These are phyloP conservation scores for Canna indica DNA, from an alignment of 176 grass and related monocot species.

Conservation along the genomic window DNA sequence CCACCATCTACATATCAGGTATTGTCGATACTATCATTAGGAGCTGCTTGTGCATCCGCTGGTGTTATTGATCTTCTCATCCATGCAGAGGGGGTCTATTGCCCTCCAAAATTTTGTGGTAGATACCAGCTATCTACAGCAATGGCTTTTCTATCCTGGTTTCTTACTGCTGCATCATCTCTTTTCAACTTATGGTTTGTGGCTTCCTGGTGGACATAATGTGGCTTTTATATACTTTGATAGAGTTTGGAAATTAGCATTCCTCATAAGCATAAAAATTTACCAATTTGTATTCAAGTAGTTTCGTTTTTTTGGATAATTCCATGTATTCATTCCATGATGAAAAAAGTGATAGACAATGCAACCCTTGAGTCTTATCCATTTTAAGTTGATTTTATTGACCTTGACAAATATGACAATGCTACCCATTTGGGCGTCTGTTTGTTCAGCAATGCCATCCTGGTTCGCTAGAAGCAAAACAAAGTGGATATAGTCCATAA, in stretches of 20 bases:
- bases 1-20: constrained; percentile 25
- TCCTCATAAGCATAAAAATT: no score
- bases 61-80: constrained; percentile 64
- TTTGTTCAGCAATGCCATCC: no score
- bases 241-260: not conserved
- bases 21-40: constrained; percentile 61
- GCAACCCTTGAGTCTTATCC: no score
- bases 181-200: constrained; percentile 2
- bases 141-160: constrained; percentile 88
- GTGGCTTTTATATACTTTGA: not conserved
- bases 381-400: no score
- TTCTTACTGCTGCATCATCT: constrained; percentile 61
- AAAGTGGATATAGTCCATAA: no score
- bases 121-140: constrained; percentile 63
- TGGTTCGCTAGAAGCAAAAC: no score
- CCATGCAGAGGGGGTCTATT: constrained; percentile 31
- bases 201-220: constrained; percentile 1
- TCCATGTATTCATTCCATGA: not conserved
- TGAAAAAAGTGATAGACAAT: no score
- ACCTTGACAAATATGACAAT: no score
- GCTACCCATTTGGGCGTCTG: no score
- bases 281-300: not conserved
- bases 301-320: not conserved
- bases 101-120: constrained; percentile 56
- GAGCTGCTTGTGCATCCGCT: constrained; percentile 56